Base-by-base conservation (phyloP, 2,329 filamentous ascomycete species). In the Diaporthe sp. region DNA sequence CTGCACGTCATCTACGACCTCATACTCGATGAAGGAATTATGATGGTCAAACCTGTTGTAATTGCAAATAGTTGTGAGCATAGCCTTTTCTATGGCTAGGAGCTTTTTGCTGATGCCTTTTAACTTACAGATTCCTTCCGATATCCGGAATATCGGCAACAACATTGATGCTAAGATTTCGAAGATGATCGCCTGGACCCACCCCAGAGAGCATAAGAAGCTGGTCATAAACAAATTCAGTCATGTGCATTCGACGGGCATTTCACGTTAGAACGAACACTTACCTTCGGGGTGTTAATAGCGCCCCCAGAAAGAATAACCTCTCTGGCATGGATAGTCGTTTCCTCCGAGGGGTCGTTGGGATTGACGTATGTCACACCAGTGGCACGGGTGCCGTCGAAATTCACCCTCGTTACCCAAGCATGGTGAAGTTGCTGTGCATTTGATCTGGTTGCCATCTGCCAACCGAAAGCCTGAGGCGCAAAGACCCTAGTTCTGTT, bases 401-500 rank as follows among this genome's bases (percentile, higher is more conserved):
- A 65, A 4, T 32, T 47, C 2, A 65, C 42, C 19, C 59, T 35
- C 1, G 59, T 65, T 1, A 65, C 59, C 59, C 59, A 65, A n/a
- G 59, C 59, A 65, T 47, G 9, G 27, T 47, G 59, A 15, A 65
- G 39, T n/a, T 65, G 39, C 27, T 65, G 59, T 19, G 59, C 59
- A 15, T 65, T 65, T 9, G 59, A 50, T 10, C 59, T 47, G 1
- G 39, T 15, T 4, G 27, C 59, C 59, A 63, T 63, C 10, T 63
- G 59, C 59, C 59, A 63, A 13, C 59, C 59, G 2, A 63, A 63
- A 32, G 59, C 59, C 39, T 63, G 59, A n/a, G 59, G 39, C 25
- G 59, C 59, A 17, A 63, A 63, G 1, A 63, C 59, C 3, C 59
- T 30, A 7, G 59, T 63, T 7, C 59, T 44, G 4, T 63, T 63